A percentile compares a stretch with the other conserved stretches of the same genome.
Evolutionary conservation across 768 basidiomycete genomes (phyloP).

Genomic region (Fistulinella prunicolor): DNA sequence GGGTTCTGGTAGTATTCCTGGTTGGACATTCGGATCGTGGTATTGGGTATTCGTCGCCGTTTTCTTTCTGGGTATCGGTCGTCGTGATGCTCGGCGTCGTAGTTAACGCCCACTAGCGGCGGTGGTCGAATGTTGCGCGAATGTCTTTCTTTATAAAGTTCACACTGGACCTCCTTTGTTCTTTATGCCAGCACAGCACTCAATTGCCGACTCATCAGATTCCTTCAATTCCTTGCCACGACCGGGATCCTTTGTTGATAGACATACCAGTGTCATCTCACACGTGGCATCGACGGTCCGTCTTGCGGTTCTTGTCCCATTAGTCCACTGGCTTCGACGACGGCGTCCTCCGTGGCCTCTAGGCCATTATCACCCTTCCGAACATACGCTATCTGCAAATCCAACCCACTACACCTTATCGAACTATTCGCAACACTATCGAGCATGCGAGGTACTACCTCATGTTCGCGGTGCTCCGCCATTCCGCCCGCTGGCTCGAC

Average conservation of each 20-base stretch:
- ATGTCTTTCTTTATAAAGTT: not conserved
- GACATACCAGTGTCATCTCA: not conserved
- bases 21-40: constrained; percentile 20
- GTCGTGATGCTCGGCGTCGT: constrained; percentile 4
- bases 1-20: constrained; percentile 24
- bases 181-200: constrained; percentile 6
- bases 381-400: not conserved
- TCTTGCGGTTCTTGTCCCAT: not conserved
- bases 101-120: constrained; percentile 1
- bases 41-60: constrained; percentile 19
- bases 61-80: constrained; percentile 18
- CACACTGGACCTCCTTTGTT: not conserved
- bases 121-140: constrained; percentile 7
- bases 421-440: not conserved
- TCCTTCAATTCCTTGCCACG: not conserved
- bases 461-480: constrained; percentile 5
- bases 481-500: constrained; percentile 1
- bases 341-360: no score
- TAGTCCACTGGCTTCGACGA: not conserved
- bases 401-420: not conserved
- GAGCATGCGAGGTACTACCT: not conserved
- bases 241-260: not conserved
- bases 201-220: not conserved
- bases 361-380: no score
- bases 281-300: no score